Percentiles rank a stretch among this genome's conserved stretches.
These are phyloP conservation scores for Microcyclospora tardicrescens DNA, from an alignment of 2,329 filamentous ascomycete genomes.

Conservation along the genomic window DNA sequence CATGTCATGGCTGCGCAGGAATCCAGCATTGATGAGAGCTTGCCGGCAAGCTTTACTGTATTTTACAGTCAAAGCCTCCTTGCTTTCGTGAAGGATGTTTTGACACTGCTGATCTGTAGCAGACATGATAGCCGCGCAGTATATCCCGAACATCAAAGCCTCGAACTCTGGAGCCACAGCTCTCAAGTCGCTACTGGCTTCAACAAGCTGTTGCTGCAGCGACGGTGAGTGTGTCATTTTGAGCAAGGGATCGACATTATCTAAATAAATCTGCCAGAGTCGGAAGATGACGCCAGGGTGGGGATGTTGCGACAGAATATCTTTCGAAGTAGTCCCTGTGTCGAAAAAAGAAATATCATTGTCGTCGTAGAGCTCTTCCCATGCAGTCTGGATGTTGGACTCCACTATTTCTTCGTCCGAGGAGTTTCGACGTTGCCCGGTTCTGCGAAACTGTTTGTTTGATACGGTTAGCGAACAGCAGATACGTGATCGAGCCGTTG, in stretches of 20 bases:
- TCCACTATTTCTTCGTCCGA: slow-evolving; percentile 24
- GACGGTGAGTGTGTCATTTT: slow-evolving; percentile 61
- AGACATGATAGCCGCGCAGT: slow-evolving; percentile 4
- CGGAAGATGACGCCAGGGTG: slow-evolving; percentile 52
- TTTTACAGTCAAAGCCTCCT: slow-evolving; percentile 1
- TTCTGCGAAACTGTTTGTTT: slow-evolving; percentile 4
- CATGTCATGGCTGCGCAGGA: slow-evolving; percentile 30
- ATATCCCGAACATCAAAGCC: slow-evolving; percentile 9
- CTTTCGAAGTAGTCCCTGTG: no score
- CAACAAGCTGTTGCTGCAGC: slow-evolving; percentile 50
- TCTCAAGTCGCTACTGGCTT: slow-evolving; percentile 46
- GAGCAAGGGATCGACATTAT: slow-evolving; percentile 59
- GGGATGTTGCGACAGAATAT: no score
- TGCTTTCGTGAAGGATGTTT: not conserved
- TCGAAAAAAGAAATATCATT: slow-evolving; percentile 37
- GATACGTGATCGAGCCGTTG: slow-evolving; percentile 34
- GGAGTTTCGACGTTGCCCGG: slow-evolving; percentile 1
- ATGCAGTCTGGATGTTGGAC: slow-evolving; percentile 36
- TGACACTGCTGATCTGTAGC: slow-evolving; percentile 26
- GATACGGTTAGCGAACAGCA: slow-evolving; percentile 30
- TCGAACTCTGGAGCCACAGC: slow-evolving; percentile 38
- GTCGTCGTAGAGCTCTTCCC: slow-evolving; percentile 33
- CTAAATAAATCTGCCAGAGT: slow-evolving; percentile 61
- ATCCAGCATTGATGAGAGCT: slow-evolving; percentile 31
- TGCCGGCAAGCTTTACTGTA: slow-evolving; percentile 36